Percentiles rank a stretch among this genome's conserved stretches.
phyloP scores from a whole-genome alignment of 208 protist genomes.

The Herpetomonas tarakana region DNA sequence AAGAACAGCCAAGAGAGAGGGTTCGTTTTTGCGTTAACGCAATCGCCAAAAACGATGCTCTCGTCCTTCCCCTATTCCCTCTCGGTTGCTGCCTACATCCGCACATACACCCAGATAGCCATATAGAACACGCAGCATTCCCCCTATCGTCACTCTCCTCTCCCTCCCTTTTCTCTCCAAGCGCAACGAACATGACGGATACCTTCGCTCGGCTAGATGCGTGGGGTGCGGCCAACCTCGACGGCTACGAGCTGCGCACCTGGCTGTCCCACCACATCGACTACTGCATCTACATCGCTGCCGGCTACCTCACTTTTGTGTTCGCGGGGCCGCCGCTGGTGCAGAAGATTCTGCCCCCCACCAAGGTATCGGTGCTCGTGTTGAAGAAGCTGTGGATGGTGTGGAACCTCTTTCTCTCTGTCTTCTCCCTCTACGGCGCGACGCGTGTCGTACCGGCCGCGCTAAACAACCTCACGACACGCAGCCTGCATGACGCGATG shows the following conservation, averaged over 20 bases:
- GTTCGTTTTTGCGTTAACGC: no score
- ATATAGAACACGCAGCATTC: no score
- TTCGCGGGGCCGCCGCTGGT: constrained; percentile 40
- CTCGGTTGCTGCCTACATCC: no score
- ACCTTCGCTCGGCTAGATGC: constrained; percentile 19
- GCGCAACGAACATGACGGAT: no score
- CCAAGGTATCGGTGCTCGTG: constrained; percentile 41
- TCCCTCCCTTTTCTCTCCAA: no score
- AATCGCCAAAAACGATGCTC: no score
- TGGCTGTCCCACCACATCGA: constrained; percentile 40
- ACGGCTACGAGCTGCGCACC: constrained; percentile 30
- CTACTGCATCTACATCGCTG: constrained; percentile 46
- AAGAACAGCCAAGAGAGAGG: no score
- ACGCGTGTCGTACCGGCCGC: constrained; percentile 48
- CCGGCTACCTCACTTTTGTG: constrained; percentile 60
- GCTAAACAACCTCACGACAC: constrained; percentile 19
- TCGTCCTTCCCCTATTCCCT: no score
- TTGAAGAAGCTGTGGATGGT: constrained; percentile 61
- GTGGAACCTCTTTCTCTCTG: constrained; percentile 84
- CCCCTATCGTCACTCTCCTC: no score
- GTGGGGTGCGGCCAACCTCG: constrained; percentile 34
- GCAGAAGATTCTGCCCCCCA: constrained; percentile 26
- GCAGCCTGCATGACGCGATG: constrained; percentile 56
- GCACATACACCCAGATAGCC: no score
- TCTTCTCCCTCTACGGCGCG: constrained; percentile 79